These are phyloP conservation scores for Phytophthora crassamura DNA, from an alignment of 352 stramenopile genomes.

Conservation along the genomic window DNA sequence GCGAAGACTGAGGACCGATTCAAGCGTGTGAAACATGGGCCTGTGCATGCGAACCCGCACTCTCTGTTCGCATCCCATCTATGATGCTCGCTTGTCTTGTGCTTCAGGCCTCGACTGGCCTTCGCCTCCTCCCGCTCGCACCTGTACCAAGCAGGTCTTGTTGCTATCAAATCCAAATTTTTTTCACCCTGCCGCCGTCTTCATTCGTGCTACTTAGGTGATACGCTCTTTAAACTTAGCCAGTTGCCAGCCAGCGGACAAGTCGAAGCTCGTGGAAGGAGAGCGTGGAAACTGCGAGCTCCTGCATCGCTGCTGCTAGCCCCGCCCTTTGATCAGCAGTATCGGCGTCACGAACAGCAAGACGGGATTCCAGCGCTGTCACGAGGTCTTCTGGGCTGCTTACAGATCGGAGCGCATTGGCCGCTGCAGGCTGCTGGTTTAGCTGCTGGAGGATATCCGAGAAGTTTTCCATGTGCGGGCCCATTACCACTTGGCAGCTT, in stretches of 20 bases:
- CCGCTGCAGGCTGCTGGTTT: slow-evolving; percentile 7
- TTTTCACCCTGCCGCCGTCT: slow-evolving; percentile 27
- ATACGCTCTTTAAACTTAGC: background rate
- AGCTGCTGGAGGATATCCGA: slow-evolving; percentile 54
- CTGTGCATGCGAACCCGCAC: slow-evolving; percentile 3
- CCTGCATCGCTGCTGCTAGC: slow-evolving; percentile 35
- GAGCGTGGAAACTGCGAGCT: slow-evolving; percentile 38
- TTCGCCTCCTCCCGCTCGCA: slow-evolving; percentile 25
- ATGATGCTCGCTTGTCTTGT: slow-evolving; percentile 13
- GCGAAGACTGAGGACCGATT: slow-evolving; percentile 19
- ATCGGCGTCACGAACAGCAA: slow-evolving; percentile 9
- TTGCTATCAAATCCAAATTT: slow-evolving; percentile 43
- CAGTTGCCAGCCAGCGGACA: slow-evolving; percentile 45
- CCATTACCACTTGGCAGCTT: slow-evolving; percentile 69
- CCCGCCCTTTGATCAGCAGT: slow-evolving; percentile 13
- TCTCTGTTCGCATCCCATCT: slow-evolving; percentile 13
- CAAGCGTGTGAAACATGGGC: slow-evolving; percentile 1
- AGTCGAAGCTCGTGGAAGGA: slow-evolving; percentile 42
- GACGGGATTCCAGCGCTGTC: slow-evolving; percentile 23
- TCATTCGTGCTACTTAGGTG: slow-evolving; percentile 8
- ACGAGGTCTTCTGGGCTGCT: slow-evolving; percentile 26
- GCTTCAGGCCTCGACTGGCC: slow-evolving; percentile 5
- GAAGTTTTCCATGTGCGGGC: slow-evolving; percentile 81
- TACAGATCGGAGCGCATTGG: slow-evolving; percentile 23
- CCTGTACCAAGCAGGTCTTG: slow-evolving; percentile 40